These are phyloP conservation scores for Galeopsis tetrahit DNA, from an alignment of 257 asterid genomes.

Conservation along the genomic window DNA sequence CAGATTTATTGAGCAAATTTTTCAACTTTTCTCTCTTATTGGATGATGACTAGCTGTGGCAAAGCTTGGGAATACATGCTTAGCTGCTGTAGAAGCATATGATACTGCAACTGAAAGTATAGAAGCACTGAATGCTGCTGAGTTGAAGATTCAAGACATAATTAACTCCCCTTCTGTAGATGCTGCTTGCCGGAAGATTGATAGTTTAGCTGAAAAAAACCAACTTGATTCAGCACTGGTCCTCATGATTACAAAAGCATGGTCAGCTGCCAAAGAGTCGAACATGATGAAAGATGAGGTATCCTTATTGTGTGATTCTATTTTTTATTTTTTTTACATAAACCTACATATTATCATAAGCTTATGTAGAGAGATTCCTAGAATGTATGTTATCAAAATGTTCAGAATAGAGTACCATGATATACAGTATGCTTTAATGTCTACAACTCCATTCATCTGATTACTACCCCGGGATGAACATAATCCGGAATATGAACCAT, in stretches of 20 bases:
- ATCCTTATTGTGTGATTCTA: conserved; percentile 30
- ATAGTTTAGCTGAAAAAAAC: conserved; percentile 78
- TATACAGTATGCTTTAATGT: not conserved
- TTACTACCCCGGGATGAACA: not conserved
- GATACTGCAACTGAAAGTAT: conserved; percentile 77
- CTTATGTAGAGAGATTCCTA: conserved; percentile 11
- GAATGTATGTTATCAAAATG: not conserved
- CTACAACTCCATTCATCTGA: not conserved
- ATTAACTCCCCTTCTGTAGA: too few species aligned
- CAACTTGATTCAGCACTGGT: conserved; percentile 88
- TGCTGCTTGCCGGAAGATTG: conserved; percentile 93
- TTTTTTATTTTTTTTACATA: not conserved
- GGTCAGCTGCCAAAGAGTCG: conserved; percentile 96
- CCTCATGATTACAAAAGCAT: conserved; percentile 89
- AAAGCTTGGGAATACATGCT: conserved; percentile 71
- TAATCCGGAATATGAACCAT: not conserved
- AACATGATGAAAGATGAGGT: conserved; percentile 88
- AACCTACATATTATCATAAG: not conserved
- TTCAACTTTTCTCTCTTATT: conserved; percentile 32
- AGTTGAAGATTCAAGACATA: conserved; percentile 86
- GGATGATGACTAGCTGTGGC: conserved; percentile 59
- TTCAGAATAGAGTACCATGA: not conserved
- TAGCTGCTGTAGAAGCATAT: conserved; percentile 83
- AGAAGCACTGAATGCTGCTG: conserved; percentile 79
- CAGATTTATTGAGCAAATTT: not conserved